Evolutionary conservation across 495 filamentous ascomycete species (phyloP).

Genomic region (Penicillium angulare): DNA sequence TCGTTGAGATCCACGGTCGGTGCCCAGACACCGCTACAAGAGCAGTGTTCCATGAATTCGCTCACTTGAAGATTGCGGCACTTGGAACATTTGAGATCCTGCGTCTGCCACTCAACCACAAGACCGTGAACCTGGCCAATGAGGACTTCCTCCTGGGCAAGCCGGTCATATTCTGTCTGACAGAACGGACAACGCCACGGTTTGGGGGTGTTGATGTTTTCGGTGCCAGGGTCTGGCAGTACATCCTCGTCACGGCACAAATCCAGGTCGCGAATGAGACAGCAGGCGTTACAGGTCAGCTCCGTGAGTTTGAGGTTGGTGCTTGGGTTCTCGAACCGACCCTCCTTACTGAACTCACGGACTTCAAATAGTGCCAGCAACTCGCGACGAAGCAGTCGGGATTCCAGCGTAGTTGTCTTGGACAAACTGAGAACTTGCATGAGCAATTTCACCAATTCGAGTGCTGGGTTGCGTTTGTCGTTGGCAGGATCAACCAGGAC

Average conservation of each 20-base stretch:
- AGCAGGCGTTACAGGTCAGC: slow-evolving; percentile 83
- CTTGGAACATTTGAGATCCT: slow-evolving; percentile 81
- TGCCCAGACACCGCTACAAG: slow-evolving; percentile 82
- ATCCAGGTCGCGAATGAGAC: slow-evolving; percentile 83
- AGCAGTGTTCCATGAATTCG: slow-evolving; percentile 96
- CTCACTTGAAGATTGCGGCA: slow-evolving; percentile 62
- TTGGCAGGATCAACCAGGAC: slow-evolving; percentile 58
- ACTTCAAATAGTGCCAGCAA: slow-evolving; percentile 87
- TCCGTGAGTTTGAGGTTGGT: slow-evolving; percentile 69
- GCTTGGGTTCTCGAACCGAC: slow-evolving; percentile 81
- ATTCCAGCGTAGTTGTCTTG: slow-evolving; percentile 76
- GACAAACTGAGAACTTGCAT: slow-evolving; percentile 90
- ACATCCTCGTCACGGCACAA: slow-evolving; percentile 90
- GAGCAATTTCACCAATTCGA: slow-evolving; percentile 86
- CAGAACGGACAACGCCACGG: slow-evolving; percentile 81
- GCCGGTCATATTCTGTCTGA: slow-evolving; percentile 66
- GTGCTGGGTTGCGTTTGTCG: slow-evolving; percentile 68
- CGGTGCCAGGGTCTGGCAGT: slow-evolving; percentile 52
- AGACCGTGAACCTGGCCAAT: slow-evolving; percentile 72
- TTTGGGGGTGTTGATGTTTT: slow-evolving; percentile 39
- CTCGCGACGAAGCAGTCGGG: slow-evolving; percentile 81
- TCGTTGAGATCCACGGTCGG: slow-evolving; percentile 69
- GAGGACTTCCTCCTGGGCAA: slow-evolving; percentile 80
- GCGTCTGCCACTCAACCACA: slow-evolving; percentile 77
- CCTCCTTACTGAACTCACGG: slow-evolving; percentile 87